Base-by-base conservation (phyloP, 805 yeast genomes). In the Yarrowia osloensis region DNA sequence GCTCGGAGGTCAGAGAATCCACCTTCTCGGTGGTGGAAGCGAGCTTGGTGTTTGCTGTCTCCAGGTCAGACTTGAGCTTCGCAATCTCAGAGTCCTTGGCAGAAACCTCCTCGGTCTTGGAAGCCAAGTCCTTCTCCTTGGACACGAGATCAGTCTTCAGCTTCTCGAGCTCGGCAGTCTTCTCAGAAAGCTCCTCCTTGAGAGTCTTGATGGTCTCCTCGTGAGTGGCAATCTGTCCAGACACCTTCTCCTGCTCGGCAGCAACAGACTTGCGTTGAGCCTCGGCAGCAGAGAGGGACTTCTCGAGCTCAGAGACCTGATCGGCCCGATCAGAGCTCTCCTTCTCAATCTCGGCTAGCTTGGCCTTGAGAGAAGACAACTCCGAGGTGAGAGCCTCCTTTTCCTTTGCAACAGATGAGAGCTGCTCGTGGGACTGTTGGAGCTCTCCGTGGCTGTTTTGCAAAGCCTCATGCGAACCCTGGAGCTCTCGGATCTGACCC, bases 71-170 rank as follows among this genome's bases (percentile, higher is more conserved):
- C 31, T 69, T 70, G 47, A 74, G 71, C 6, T 75, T 79, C 68
- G 85, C 88, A 17, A 85, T 71, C 9, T 69, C 70, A 17, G 78
- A 75, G 9, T 84, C 79, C 70, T 80, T 82, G 33, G 80, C 82
- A 12, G 57, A n/a, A 4, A 66, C 24, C 24, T 33, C 66, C 37
- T 66, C 33, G 22, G 42, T 26, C 67, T 40, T 66, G 28, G 47
- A 13, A 17, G 46, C n/a, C 42, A 66, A 13, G 2, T 44, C 68
- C 40, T 62, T 40, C 26, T 33, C 63, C 49, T 24, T 40, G 31
- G 29, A 8, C 2, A 40, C 52, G 17, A 49, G 35, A 28, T 28
- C 28, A 13, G 37, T 9, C 44, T 55, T 42, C 39, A 49, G 24
- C 37, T 24, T 42, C 17, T 33, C 40, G 9, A 61, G 22, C 24